A percentile compares a stretch with the other conserved stretches of the same genome.
phyloP scores from a whole-genome alignment of 208 protist species.

The Crithidia fasciculata region DNA sequence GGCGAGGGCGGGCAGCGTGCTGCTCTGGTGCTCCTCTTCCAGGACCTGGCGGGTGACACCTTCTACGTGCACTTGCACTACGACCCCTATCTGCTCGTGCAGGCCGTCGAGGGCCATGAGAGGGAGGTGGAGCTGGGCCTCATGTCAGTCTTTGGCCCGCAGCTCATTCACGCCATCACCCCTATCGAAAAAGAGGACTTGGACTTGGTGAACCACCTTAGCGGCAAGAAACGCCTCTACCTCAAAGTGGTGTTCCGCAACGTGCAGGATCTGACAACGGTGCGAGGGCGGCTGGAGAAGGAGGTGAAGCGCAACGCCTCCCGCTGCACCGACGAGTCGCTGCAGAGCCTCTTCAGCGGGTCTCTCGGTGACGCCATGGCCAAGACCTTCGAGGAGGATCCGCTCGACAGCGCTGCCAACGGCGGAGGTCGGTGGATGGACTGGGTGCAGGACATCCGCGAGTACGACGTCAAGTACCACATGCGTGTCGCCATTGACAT shows the following conservation, averaged over 20 bases:
- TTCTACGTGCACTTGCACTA: conserved; percentile 81
- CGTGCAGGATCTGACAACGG: conserved; percentile 91
- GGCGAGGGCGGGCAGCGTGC: conserved; percentile 44
- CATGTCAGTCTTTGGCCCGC: conserved; percentile 86
- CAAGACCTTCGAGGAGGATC: conserved; percentile 71
- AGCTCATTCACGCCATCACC: conserved; percentile 84
- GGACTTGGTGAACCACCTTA: conserved; percentile 97
- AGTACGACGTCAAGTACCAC: conserved; percentile 99
- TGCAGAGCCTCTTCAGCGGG: conserved; percentile 56
- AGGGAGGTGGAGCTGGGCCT: conserved; percentile 96
- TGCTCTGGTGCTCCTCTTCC: conserved; percentile 80
- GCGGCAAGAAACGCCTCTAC: conserved; percentile 91
- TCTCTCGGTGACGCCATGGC: conserved; percentile 78
- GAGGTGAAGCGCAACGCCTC: conserved; percentile 77
- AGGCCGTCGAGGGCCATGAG: conserved; percentile 81
- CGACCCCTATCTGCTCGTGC: conserved; percentile 83
- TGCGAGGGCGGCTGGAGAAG: conserved; percentile 86
- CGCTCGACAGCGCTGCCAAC: conserved; percentile 28
- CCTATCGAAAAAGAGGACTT: conserved; percentile 96
- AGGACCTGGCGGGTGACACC: conserved; percentile 81
- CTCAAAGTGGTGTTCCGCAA: conserved; percentile 97
- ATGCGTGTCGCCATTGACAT: conserved; percentile 97
- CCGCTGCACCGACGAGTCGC: conserved; percentile 43
- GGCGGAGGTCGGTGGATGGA: conserved; percentile 78
- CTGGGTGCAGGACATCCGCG: conserved; percentile 97